Conservation (phyloP, 192 early-diverging fungal species). For the Umbelopsis isabellina region DNA sequence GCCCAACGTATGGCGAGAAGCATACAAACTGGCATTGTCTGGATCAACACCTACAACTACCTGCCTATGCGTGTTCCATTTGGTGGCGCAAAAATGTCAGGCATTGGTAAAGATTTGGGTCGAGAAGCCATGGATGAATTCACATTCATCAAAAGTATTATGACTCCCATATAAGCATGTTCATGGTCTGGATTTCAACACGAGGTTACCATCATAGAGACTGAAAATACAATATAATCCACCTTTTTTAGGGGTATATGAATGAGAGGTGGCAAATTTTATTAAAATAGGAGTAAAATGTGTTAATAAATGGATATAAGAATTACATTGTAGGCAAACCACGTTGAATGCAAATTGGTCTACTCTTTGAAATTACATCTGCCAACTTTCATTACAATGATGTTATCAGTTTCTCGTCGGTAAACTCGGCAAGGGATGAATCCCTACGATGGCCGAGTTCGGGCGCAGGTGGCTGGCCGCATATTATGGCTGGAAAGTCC, state of each 20-base stretch:
- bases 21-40: constrained; percentile 54
- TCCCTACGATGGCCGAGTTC: neutral
- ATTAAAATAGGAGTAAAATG: too few species aligned
- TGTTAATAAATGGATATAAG: too few species aligned
- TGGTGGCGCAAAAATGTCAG: constrained; percentile 63
- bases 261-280: too few species aligned
- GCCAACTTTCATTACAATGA: neutral
- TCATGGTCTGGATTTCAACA: too few species aligned
- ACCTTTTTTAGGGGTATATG: too few species aligned
- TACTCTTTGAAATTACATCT: too few species aligned
- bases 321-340: too few species aligned
- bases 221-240: too few species aligned
- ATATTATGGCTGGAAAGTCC: constrained; percentile 21
- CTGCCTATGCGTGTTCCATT: constrained; percentile 59
- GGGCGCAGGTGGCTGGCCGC: neutral
- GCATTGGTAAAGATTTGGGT: constrained; percentile 62
- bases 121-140: constrained; percentile 58
- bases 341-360: too few species aligned
- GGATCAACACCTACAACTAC: constrained; percentile 66
- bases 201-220: too few species aligned
- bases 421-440: neutral
- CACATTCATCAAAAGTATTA: constrained; percentile 46
- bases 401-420: constrained; percentile 9
- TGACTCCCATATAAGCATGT: constrained; percentile 6
- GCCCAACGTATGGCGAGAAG: constrained; percentile 47